Conservation (phyloP, 2,329 filamentous ascomycete genomes). For the Phialemoniopsis sp. region DNA sequence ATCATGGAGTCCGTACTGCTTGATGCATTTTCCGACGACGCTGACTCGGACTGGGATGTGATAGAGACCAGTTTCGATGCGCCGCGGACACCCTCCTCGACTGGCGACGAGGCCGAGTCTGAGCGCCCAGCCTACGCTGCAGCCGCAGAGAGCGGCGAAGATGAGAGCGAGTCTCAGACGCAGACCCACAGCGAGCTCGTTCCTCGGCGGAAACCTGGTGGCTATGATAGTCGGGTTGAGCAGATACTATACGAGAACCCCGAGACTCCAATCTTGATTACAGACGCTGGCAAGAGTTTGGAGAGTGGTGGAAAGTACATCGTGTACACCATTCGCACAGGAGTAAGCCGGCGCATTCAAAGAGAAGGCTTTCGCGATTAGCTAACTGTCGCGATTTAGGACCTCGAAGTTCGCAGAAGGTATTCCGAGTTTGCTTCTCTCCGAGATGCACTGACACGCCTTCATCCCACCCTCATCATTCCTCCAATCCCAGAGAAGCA, state of each 20-base stretch:
- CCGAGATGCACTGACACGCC: slow-evolving; percentile 78
- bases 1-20: slow-evolving; percentile 33
- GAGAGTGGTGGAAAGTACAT: slow-evolving; percentile 93
- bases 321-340: slow-evolving; percentile 94
- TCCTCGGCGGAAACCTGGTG: slow-evolving; percentile 70
- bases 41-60: slow-evolving; percentile 39
- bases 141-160: slow-evolving; percentile 29
- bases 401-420: slow-evolving; percentile 87
- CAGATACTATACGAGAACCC: slow-evolving; percentile 97
- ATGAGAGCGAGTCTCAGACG: slow-evolving; percentile 32
- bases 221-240: slow-evolving; percentile 93
- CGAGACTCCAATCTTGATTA: slow-evolving; percentile 84
- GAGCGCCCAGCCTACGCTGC: slow-evolving; percentile 16
- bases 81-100: slow-evolving; percentile 68
- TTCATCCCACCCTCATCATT: slow-evolving; percentile 93
- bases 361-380: background rate
- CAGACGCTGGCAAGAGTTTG: slow-evolving; percentile 89
- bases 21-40: slow-evolving; percentile 26
- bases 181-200: slow-evolving; percentile 34
- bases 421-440: slow-evolving; percentile 97
- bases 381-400: slow-evolving; percentile 47
- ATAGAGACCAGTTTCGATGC: slow-evolving; percentile 57
- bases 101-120: slow-evolving; percentile 62
- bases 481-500: slow-evolving; percentile 98
- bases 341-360: slow-evolving; percentile 50